Base-by-base conservation (phyloP, 2,329 filamentous ascomycete species). In the Xylariaceae sp. region DNA sequence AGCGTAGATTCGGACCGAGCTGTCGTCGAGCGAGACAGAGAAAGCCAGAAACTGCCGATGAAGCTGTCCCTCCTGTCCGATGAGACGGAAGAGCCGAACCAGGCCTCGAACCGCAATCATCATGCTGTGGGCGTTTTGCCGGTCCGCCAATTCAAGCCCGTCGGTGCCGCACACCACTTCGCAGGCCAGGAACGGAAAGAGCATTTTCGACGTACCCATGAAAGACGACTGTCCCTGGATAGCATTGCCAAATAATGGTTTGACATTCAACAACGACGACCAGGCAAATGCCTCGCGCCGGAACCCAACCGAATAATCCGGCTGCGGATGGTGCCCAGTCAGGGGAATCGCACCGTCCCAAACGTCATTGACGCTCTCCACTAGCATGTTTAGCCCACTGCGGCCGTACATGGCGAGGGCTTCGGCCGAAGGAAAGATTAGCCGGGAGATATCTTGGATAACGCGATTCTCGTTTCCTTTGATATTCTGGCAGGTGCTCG, bases 101-200 rank as follows among this genome's bases (percentile, higher is more conserved):
- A 73, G 57, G 29, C 54, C 73, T 49, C 71, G 68, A 43, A 71
- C 68, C 0, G 73, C 73, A 19, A 75, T 53, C 3, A 69, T 71
- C 68, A 72, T 73, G 59, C 69, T 75, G 37, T 75, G 68, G 43
- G 68, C 69, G 62, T 75, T 74, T 62, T 74, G 68, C 47, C 70
- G 65, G 54, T 74, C 70, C 2, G 71, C 71, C 9, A 72, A 51
- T 48, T 73, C 65, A 4, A 75, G 72, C 1, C 61, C 67, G 30
- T 58, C 65, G 31, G 65, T 62, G 43, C 73, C 70, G 56, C 71
- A 76, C 62, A 78, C 77, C 1, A 78, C 74, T 61, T 80, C 73
- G 62, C 71, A 76, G 0, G 72, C 72, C 0, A 80, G 65, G 58
- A 79, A 80, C 2, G 75, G 75, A 58, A 80, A 78, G 65, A 73